A percentile compares a stretch with the other conserved stretches of the same genome.
These are phyloP conservation scores for Fusarium pseudoanthophilum DNA, from an alignment of 2,329 filamentous ascomycete species.

Conservation along the genomic window DNA sequence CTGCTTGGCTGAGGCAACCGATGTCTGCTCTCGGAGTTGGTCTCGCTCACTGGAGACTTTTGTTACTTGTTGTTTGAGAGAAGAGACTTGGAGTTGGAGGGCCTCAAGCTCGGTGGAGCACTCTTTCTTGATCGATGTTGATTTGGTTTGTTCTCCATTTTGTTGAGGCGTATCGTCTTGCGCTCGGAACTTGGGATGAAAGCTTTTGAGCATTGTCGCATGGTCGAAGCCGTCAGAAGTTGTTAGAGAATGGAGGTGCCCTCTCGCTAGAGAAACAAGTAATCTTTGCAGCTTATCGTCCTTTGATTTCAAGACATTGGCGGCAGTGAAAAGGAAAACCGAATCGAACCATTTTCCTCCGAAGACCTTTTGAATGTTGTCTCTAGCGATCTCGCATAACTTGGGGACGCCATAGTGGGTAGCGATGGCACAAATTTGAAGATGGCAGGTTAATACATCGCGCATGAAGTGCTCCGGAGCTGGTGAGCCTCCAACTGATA, in stretches of 20 bases:
- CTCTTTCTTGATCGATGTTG: background rate
- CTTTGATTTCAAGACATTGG: background rate
- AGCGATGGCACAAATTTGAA: background rate
- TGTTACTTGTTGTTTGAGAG: background rate
- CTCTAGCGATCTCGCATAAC: background rate
- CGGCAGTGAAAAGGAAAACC: background rate
- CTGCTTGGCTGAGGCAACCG: too few relatives aligned
- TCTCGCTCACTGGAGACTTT: background rate
- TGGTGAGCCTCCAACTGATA: background rate
- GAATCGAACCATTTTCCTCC: background rate
- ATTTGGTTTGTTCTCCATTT: background rate
- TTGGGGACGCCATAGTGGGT: background rate
- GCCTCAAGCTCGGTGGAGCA: background rate
- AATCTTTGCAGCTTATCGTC: background rate
- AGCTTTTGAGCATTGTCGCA: background rate
- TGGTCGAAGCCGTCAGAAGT: background rate
- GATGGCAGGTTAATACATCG: background rate
- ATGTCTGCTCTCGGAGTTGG: background rate
- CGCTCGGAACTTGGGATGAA: background rate
- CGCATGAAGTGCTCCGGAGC: background rate
- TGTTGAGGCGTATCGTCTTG: background rate
- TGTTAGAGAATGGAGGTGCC: background rate
- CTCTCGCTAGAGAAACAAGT: background rate
- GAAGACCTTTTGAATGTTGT: background rate
- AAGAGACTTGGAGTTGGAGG: background rate